A percentile compares a stretch with the other conserved stretches of the same genome.
phyloP scores from a whole-genome alignment of 345 rosid species.

The Garcia nutans region DNA sequence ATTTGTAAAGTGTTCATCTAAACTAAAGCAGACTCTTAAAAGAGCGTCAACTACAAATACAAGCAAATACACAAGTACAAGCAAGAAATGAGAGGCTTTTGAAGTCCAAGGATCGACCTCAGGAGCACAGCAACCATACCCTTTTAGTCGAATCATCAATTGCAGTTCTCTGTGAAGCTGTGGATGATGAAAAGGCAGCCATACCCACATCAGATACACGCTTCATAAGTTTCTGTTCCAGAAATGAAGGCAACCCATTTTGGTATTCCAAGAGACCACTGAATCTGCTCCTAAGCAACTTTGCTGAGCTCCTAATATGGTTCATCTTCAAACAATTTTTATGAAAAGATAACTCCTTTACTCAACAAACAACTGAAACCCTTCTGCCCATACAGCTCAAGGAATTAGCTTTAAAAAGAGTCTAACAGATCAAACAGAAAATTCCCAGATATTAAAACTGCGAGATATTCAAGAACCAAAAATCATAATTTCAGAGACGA shows the following conservation, averaged over 20 bases:
- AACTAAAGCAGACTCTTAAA: not conserved
- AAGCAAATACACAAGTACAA: not conserved
- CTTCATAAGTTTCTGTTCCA: constrained; percentile 4
- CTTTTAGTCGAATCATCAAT: not conserved
- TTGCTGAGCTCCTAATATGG: constrained; percentile 18
- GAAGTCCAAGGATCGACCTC: not conserved
- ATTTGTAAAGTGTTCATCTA: not conserved
- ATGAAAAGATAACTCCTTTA: not conserved
- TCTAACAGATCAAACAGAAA: not conserved
- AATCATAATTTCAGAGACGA: not conserved
- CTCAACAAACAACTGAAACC: not conserved
- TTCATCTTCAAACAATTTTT: constrained; percentile 9
- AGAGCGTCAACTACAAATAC: not conserved
- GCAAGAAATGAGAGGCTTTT: not conserved
- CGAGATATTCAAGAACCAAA: not conserved
- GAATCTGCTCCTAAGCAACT: constrained; percentile 3
- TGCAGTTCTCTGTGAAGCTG: not conserved
- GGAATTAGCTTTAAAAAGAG: not conserved
- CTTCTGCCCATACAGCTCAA: not conserved
- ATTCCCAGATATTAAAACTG: not conserved
- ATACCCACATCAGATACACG: constrained; percentile 15
- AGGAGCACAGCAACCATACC: not conserved
- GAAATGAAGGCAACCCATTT: constrained; percentile 1
- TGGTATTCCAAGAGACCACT: not conserved
- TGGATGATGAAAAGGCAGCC: constrained; percentile 15